phyloP scores from a whole-genome alignment of 345 rosid species.

The Lenwebbia sp. region DNA sequence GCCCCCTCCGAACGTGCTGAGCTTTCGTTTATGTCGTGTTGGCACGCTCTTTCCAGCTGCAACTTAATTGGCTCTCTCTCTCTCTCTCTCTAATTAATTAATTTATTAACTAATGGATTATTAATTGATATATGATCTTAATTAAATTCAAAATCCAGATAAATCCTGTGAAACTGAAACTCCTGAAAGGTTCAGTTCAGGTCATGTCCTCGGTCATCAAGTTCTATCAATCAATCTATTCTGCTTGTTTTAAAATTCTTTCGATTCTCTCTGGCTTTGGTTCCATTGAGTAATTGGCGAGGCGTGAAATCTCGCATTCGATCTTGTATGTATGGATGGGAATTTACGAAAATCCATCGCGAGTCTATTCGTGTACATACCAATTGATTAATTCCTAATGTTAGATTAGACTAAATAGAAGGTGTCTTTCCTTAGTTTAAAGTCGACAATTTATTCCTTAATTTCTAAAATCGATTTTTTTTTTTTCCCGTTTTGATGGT shows the following conservation, averaged over 20 bases:
- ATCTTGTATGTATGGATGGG: background rate
- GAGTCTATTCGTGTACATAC: background rate
- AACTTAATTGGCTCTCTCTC: background rate
- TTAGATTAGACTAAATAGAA: too few relatives aligned
- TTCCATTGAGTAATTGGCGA: background rate
- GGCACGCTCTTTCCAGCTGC: constrained; percentile 41
- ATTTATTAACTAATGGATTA: background rate
- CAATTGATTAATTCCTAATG: too few relatives aligned
- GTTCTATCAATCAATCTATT: background rate
- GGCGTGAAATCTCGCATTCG: background rate
- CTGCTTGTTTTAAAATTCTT: background rate
- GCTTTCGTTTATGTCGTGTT: constrained; percentile 59
- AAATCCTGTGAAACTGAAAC: background rate
- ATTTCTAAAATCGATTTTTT: background rate
- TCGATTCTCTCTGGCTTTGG: background rate
- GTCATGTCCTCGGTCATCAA: background rate
- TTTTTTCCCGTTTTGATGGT: background rate
- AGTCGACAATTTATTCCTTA: background rate
- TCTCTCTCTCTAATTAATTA: background rate
- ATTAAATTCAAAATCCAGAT: background rate
- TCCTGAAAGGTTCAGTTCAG: background rate
- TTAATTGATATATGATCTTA: background rate
- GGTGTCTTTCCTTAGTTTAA: background rate
- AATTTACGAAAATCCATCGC: background rate
- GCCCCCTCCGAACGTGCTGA: constrained; percentile 40